Evolutionary conservation across 805 yeast species (phyloP).

Genomic region (Maudiozyma pseudohumilis): DNA sequence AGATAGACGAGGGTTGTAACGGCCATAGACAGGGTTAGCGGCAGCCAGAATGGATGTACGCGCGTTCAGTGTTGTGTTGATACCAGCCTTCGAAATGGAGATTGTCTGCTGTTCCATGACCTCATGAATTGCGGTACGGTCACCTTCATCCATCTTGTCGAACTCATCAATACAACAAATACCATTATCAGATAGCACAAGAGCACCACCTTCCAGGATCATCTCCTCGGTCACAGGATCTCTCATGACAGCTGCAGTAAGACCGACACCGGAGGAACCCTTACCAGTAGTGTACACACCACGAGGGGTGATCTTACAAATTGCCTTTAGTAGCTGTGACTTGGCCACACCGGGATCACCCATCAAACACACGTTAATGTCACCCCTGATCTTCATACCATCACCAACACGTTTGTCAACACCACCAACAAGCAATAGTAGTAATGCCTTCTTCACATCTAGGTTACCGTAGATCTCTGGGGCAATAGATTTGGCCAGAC

Average conservation of each 20-base stretch:
- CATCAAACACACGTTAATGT: conserved; percentile 89
- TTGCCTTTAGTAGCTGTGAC: conserved; percentile 86
- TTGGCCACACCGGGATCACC: conserved; percentile 99
- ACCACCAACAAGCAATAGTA: conserved; percentile 84
- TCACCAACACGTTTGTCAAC: conserved; percentile 91
- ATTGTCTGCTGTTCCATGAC: conserved; percentile 99
- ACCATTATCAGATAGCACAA: conserved; percentile 94
- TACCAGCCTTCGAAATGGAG: conserved; percentile 95
- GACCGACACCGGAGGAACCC: conserved; percentile 97
- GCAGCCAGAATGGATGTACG: conserved; percentile 94
- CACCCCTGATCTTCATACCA: conserved; percentile 96
- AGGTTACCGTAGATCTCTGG: conserved; percentile 94
- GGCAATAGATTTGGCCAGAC: conserved; percentile 81
- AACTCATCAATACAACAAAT: conserved; percentile 98
- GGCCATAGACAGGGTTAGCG: conserved; percentile 94
- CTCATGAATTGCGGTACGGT: conserved; percentile 96
- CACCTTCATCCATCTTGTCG: conserved; percentile 96
- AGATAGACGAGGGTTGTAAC: conserved; percentile 81
- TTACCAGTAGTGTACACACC: conserved; percentile 97
- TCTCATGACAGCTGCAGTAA: conserved; percentile 97
- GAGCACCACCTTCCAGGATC: conserved; percentile 97
- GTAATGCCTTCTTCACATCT: conserved; percentile 85
- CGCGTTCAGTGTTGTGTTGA: conserved; percentile 90
- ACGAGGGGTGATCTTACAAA: conserved; percentile 87
- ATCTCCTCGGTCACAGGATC: conserved; percentile 99